Percentiles rank a stretch among this genome's conserved stretches.
phyloP scores from a whole-genome alignment of 2,329 filamentous ascomycete genomes.

The Lasiodiplodia gonubiensis region DNA sequence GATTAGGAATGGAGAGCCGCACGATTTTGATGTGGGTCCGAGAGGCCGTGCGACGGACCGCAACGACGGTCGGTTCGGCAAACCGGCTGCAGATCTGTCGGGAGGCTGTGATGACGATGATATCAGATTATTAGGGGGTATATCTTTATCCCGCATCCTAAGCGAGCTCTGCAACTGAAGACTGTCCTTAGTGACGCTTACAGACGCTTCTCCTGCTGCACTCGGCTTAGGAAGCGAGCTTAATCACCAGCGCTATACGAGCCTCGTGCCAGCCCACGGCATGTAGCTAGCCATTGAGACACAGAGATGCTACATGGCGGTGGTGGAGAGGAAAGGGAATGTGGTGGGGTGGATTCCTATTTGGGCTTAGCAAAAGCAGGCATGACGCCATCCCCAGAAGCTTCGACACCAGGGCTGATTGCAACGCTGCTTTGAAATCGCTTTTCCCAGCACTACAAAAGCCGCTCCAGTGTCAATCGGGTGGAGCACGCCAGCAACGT shows the following conservation, averaged over 20 bases:
- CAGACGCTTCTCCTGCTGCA: neutral
- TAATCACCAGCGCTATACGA: neutral
- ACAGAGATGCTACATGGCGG: neutral
- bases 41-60: neutral
- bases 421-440: neutral
- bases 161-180: neutral
- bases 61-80: neutral
- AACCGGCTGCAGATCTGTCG: neutral
- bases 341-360: neutral
- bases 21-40: neutral
- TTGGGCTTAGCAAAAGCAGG: neutral
- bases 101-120: neutral
- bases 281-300: neutral
- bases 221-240: neutral
- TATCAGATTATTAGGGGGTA: neutral
- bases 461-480: neutral
- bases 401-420: neutral
- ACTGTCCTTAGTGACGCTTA: neutral
- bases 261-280: too few species aligned
- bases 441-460: neutral
- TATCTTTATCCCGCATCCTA: neutral
- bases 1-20: conserved; percentile 16
- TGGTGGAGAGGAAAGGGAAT: neutral
- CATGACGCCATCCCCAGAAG: conserved; percentile 5
- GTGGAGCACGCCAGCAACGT: neutral